phyloP scores from a whole-genome alignment of 345 rosid species.

The Diplotaxis tenuifolia region DNA sequence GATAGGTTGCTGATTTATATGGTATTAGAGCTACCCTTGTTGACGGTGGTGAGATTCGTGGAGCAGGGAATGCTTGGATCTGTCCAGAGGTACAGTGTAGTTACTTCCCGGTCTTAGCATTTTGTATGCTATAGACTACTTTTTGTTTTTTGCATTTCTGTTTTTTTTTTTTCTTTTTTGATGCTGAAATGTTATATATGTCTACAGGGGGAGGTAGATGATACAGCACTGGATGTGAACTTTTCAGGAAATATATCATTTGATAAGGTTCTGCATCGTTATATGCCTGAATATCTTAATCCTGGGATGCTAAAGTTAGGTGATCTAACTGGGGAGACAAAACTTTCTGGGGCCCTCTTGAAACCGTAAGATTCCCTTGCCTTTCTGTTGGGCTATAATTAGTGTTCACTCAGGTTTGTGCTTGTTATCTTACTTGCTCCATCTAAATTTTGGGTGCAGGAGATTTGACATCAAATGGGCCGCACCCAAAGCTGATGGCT shows the following conservation, averaged over 20 bases:
- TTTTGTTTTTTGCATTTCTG: not conserved
- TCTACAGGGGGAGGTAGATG: constrained; percentile 90
- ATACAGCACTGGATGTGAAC: constrained; percentile 83
- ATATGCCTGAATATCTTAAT: constrained; percentile 66
- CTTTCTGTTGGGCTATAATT: constrained; percentile 26
- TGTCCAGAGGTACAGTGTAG: constrained; percentile 78
- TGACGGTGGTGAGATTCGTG: constrained; percentile 98
- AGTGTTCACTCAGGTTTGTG: constrained; percentile 18
- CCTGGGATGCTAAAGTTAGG: constrained; percentile 71
- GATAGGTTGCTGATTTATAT: constrained; percentile 89
- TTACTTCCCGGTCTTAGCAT: not conserved
- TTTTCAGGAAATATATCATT: constrained; percentile 79
- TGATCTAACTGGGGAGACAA: constrained; percentile 90
- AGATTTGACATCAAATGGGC: constrained; percentile 95
- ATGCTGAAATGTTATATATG: constrained; percentile 29
- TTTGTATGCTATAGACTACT: not conserved
- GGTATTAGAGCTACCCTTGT: constrained; percentile 98
- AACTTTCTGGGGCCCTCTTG: constrained; percentile 89
- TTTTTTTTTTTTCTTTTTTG: constrained; percentile 16
- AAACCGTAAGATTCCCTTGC: constrained; percentile 66
- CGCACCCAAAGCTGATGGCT: constrained; percentile 98
- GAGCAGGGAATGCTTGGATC: constrained; percentile 98
- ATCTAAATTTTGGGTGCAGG: constrained; percentile 48
- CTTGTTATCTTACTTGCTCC: constrained; percentile 10
- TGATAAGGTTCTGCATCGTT: constrained; percentile 76